These are phyloP conservation scores for Erythrobasidium yunnanense DNA, from an alignment of 768 basidiomycete species.

Conservation along the genomic window DNA sequence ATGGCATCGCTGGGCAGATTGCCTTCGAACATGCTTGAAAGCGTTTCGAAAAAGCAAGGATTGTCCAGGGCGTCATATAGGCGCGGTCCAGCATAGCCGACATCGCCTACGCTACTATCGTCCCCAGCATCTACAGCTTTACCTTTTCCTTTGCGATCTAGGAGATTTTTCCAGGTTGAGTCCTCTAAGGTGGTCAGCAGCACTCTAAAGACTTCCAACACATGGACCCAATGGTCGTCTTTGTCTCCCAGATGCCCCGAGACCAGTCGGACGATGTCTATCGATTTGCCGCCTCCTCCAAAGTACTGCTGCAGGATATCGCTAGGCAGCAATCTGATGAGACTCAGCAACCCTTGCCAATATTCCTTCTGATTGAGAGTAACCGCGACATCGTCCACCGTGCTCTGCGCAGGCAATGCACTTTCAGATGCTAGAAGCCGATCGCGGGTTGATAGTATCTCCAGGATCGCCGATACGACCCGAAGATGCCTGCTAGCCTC, in stretches of 20 bases:
- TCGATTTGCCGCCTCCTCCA: background rate
- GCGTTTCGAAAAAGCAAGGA: background rate
- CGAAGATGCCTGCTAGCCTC: background rate
- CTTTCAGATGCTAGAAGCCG: background rate
- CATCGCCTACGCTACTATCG: background rate
- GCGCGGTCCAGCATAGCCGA: conserved; percentile 16
- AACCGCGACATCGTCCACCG: background rate
- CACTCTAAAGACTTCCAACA: background rate
- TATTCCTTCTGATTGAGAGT: background rate
- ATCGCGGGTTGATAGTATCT: background rate
- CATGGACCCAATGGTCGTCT: conserved; percentile 18
- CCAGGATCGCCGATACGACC: background rate
- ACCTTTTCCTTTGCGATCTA: background rate
- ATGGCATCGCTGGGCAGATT: background rate
- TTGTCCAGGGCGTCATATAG: conserved; percentile 25
- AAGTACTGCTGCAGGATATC: background rate
- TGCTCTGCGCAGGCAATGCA: background rate
- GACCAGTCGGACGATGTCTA: conserved; percentile 16
- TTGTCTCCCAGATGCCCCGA: conserved; percentile 19
- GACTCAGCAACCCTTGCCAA: background rate
- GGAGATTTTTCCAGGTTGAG: conserved; percentile 9
- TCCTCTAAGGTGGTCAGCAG: conserved; percentile 9
- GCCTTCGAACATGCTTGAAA: background rate
- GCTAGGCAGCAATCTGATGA: background rate
- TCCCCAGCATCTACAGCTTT: background rate